Conservation (phyloP, 202 grass and related monocot species). For the Elaeis oleifera region DNA sequence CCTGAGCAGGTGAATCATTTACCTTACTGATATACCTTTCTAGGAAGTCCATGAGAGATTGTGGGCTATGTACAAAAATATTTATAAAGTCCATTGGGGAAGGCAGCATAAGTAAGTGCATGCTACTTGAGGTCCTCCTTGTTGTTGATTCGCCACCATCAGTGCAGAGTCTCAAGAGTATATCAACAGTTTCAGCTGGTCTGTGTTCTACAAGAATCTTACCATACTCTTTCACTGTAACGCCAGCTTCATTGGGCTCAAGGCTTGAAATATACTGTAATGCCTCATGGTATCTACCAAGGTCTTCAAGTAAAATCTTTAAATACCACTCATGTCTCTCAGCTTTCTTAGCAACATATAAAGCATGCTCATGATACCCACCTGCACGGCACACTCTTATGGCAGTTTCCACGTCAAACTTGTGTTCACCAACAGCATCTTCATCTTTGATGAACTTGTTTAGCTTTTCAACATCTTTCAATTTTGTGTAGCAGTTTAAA, state of each 20-base stretch:
- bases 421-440: conserved; percentile 72
- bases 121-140: conserved; percentile 43
- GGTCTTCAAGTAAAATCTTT: conserved; percentile 98
- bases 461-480: conserved; percentile 59
- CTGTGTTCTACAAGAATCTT: conserved; percentile 96
- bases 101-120: conserved; percentile 62
- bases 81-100: conserved; percentile 96
- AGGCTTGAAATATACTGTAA: conserved; percentile 89
- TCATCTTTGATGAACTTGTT: conserved; percentile 77
- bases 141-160: conserved; percentile 40
- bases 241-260: conserved; percentile 82
- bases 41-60: conserved; percentile 87
- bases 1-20: conserved; percentile 71
- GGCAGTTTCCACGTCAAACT: conserved; percentile 99
- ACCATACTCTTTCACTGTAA: conserved; percentile 90
- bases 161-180: conserved; percentile 70
- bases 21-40: conserved; percentile 81
- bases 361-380: conserved; percentile 96
- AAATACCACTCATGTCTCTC: conserved; percentile 96
- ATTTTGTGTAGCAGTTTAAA: conserved; percentile 94
- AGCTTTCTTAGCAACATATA: conserved; percentile 95
- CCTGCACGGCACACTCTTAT: conserved; percentile 89
- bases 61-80: conserved; percentile 85
- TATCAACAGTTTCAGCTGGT: conserved; percentile 80
- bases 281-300: conserved; percentile 86